Evolutionary conservation across 2,329 filamentous ascomycete species (phyloP), one percentile per base, ranked within the genome.

Genomic region (Hymenoscyphus linearis): DNA sequence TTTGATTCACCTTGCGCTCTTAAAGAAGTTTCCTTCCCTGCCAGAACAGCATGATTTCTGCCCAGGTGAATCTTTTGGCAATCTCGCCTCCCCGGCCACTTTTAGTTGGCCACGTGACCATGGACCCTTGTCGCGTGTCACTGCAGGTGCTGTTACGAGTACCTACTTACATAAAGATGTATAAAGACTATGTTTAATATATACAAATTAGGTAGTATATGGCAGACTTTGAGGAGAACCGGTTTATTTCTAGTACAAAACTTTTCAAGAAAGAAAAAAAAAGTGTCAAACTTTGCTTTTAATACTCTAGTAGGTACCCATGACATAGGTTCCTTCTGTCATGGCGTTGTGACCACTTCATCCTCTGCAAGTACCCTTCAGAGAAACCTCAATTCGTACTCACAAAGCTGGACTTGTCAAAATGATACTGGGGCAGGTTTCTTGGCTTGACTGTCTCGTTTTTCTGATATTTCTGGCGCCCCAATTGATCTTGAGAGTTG

Each of bases 381-480:
- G n/a, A 31, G 18, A 9, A 25, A 47, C 18, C n/a, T 10, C 40
- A 22, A 10, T n/a, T 22, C 40, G 2, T 47, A 18, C 12, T 25
- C 14, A 18, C 22, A 18, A n/a, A 31, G 31, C 31, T 31, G 31
- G 31, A 31, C 31, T 9, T 47, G n/a, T 25, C 6, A 47, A 47
- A 47, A 92, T 93, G 88, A 87, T 91, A 62, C 79, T 95, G 50
- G 83, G 84, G 37, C 86, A 88, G 61, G 84, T 95, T 52, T 90
- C 87, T 6, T 88, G 88, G 74, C 73, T 91, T 31, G 91, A 95
- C 76, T 92, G 89, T 76, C 61, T 88, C 34, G 84, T 86, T 61
- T 95, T 93, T 70, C 80, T 89, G 55, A 57, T 87, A 50, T 87
- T 90, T 69, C 81, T 93, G 14, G 77, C 85, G 3, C 89, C 88